These are phyloP conservation scores for Lichtheimia ornata DNA, from an alignment of 371 early-diverging fungal species.

Conservation along the genomic window DNA sequence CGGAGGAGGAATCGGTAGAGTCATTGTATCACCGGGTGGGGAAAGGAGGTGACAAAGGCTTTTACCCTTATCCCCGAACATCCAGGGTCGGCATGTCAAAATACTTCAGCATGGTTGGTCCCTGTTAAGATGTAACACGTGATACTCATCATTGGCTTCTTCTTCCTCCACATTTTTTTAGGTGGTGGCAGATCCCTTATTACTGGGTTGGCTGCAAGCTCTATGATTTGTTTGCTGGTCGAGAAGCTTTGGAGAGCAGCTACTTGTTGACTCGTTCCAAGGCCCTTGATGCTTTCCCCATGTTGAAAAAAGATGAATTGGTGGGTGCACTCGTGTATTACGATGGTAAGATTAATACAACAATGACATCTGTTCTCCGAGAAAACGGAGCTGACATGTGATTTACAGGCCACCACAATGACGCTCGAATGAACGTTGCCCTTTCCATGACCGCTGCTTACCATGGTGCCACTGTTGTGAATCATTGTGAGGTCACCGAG, in stretches of 20 bases:
- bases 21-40: constrained; percentile 3
- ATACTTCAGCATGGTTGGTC: neutral
- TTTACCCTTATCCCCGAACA: constrained; percentile 6
- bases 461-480: constrained; percentile 94
- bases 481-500: constrained; percentile 91
- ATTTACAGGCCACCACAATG: constrained; percentile 93
- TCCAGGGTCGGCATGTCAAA: constrained; percentile 18
- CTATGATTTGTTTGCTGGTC: constrained; percentile 95
- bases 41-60: constrained; percentile 17
- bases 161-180: constrained; percentile 17
- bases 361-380: neutral
- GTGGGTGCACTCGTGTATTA: constrained; percentile 97
- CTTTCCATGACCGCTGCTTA: constrained; percentile 93
- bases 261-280: constrained; percentile 87
- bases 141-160: no score
- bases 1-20: no score
- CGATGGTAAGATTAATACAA: constrained; percentile 70
- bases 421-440: constrained; percentile 97
- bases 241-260: constrained; percentile 82
- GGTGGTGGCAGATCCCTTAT: constrained; percentile 96
- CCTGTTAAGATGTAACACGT: no score
- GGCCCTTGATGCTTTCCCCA: constrained; percentile 94
- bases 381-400: neutral
- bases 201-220: constrained; percentile 96
- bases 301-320: constrained; percentile 88